Base-by-base conservation (phyloP, 1,284 basidiomycete genomes). In the Amylostereum chailletii region DNA sequence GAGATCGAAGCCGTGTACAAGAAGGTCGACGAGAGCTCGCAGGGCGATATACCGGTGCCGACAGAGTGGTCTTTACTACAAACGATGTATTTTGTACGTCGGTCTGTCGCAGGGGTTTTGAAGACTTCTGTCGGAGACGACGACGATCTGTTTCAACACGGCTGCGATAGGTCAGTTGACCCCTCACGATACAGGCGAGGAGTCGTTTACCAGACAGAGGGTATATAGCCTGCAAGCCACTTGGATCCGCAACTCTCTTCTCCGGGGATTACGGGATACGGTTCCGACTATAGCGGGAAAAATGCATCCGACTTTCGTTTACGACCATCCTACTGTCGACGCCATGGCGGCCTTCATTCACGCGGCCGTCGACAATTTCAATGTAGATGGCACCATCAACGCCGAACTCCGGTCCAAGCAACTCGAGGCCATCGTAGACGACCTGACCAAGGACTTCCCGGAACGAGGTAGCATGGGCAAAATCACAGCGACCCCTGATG, bases 61-160 rank as follows among this genome's bases (percentile, higher is more conserved):
- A 30, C 46, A 1, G 48, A 51, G 1, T 72, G 70, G 70, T 53
- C 58, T 8, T 30, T 42, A 1, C 42, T 40, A 1, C 52, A 50
- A 48, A 56, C 62, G 1, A 49, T 55, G 7, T 50, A 54, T 0
- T 70, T 66, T 46, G 58, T 70, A 4, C 58, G 60, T 8, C 48
- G 49, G 2, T 55, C 63, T 2, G 58, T 68, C 10, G 36, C 53
- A 26, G 58, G 53, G 5, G 64, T 66, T 9, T 46, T 70, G 27
- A 46, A 47, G 7, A 46, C 51, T 5, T 9, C 47, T 3, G 45
- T 65, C 11, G 34, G 51, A 3, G 67, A 70, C 45, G 50, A 57
- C 10, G 65, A 59, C 9, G 71, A 75, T 49, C 53, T 74, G 4
- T 74, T 75, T 55, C 60, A 65, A 26, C 56, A 61, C 31, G 71